phyloP scores from a whole-genome alignment of 371 early-diverging fungal genomes.

The Blastocladiella emersonii region DNA sequence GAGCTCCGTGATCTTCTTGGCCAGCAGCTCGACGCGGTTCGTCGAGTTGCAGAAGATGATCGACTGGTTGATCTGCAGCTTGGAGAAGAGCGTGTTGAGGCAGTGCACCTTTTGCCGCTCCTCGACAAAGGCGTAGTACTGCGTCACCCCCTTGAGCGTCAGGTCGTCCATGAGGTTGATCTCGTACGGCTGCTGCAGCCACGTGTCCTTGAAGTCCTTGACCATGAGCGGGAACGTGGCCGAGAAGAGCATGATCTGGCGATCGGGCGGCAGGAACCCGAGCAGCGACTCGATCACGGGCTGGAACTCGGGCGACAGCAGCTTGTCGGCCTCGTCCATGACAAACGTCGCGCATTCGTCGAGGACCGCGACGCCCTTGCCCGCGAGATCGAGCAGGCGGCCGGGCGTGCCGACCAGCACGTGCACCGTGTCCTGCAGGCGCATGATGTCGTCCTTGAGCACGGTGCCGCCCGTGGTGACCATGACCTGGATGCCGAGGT shows the following conservation, averaged over 20 bases:
- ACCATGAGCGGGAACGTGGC: constrained; percentile 98
- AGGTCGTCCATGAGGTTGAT: constrained; percentile 98
- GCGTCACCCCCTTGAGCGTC: constrained; percentile 91
- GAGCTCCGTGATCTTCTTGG: constrained; percentile 95
- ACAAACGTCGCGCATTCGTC: constrained; percentile 75
- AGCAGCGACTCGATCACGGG: constrained; percentile 92
- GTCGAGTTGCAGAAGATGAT: constrained; percentile 99
- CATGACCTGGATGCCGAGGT: constrained; percentile 86
- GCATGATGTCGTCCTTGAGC: constrained; percentile 95
- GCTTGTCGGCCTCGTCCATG: constrained; percentile 98
- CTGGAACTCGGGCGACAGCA: constrained; percentile 88
- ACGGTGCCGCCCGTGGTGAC: constrained; percentile 95
- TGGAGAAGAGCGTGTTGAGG: constrained; percentile 10
- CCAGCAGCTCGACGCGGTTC: constrained; percentile 91
- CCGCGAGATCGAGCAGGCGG: constrained; percentile 88
- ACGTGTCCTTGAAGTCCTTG: constrained; percentile 87
- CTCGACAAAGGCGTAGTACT: constrained; percentile 97
- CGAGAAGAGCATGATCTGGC: constrained; percentile 92
- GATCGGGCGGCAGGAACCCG: constrained; percentile 58
- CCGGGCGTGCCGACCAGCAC: constrained; percentile 96
- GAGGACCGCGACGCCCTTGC: constrained; percentile 76
- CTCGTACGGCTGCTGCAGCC: constrained; percentile 85
- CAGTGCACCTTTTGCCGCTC: constrained; percentile 96
- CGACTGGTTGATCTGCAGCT: constrained; percentile 97
- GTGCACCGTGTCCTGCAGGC: constrained; percentile 81